A percentile compares a stretch with the other conserved stretches of the same genome.
phyloP scores from a whole-genome alignment of 2,329 filamentous ascomycete species.

The Cordyceps cicadae region DNA sequence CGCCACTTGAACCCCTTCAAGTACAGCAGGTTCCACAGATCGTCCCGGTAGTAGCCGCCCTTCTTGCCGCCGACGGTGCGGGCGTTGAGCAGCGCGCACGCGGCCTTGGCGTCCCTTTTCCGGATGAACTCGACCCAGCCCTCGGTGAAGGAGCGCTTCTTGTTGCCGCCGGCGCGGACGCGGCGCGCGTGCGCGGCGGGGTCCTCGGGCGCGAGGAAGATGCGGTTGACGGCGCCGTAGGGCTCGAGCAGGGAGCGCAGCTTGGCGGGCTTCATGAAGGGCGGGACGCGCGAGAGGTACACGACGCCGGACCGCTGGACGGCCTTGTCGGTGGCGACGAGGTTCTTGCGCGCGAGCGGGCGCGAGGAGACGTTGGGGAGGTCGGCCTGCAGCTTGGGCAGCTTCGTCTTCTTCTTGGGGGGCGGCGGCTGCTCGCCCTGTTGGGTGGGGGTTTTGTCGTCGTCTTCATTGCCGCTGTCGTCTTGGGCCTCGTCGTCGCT shows the following conservation, averaged over 20 bases:
- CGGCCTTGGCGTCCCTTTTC: slow-evolving; percentile 70
- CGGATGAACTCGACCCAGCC: slow-evolving; percentile 78
- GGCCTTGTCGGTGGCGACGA: slow-evolving; percentile 54
- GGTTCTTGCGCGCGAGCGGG: slow-evolving; percentile 57
- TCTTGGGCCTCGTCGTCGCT: slow-evolving; percentile 17
- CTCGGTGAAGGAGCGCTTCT: slow-evolving; percentile 72
- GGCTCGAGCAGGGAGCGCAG: slow-evolving; percentile 66
- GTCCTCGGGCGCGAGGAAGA: slow-evolving; percentile 73
- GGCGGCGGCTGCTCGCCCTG: slow-evolving; percentile 16
- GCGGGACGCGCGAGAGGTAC: slow-evolving; percentile 76
- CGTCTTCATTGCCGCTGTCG: slow-evolving; percentile 17
- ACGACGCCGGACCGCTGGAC: slow-evolving; percentile 70
- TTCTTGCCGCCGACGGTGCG: slow-evolving; percentile 77
- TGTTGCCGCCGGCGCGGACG: slow-evolving; percentile 68
- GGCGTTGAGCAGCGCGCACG: slow-evolving; percentile 67
- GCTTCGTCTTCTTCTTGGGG: slow-evolving; percentile 21
- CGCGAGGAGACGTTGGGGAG: slow-evolving; percentile 44
- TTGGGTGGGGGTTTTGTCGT: slow-evolving; percentile 1
- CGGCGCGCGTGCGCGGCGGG: slow-evolving; percentile 56
- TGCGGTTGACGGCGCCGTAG: slow-evolving; percentile 67
- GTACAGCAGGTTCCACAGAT: slow-evolving; percentile 79
- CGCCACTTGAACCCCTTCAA: slow-evolving; percentile 79
- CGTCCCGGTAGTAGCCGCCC: slow-evolving; percentile 72
- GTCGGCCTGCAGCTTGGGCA: slow-evolving; percentile 22
- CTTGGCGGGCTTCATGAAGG: slow-evolving; percentile 80